Percentiles rank a stretch among this genome's conserved stretches.
phyloP scores from a whole-genome alignment of 106 monocot species.

The Apostasia ramifera region DNA sequence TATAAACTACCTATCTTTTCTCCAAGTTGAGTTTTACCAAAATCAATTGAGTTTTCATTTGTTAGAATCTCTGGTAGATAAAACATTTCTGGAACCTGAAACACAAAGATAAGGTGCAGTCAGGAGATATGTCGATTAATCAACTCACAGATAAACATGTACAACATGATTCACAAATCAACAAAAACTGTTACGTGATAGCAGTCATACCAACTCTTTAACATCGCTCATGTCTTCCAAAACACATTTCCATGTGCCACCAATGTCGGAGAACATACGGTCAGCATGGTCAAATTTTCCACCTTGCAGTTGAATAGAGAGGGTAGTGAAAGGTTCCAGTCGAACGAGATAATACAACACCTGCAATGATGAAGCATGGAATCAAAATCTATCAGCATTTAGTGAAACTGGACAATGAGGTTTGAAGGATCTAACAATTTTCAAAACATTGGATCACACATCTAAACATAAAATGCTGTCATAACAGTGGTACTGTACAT shows the following conservation, averaged over 20 bases:
- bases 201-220: conserved; percentile 79
- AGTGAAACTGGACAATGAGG: too few relatives aligned
- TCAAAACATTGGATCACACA: too few relatives aligned
- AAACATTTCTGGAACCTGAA: conserved; percentile 94
- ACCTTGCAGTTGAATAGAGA: conserved; percentile 95
- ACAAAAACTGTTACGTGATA: neutral
- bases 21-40: conserved; percentile 95
- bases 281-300: conserved; percentile 99
- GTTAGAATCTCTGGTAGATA: conserved; percentile 88
- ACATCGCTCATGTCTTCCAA: conserved; percentile 99
- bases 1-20: conserved; percentile 62
- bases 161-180: neutral
- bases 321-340: conserved; percentile 95
- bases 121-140: neutral
- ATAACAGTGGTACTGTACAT: too few relatives aligned
- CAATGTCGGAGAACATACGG: conserved; percentile 92
- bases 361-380: conserved; percentile 24
- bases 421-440: neutral
- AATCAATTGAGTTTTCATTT: conserved; percentile 76
- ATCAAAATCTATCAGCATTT: too few relatives aligned
- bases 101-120: neutral
- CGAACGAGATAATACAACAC: conserved; percentile 95
- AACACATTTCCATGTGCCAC: conserved; percentile 87
- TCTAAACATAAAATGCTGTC: too few relatives aligned
- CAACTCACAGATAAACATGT: neutral